Conservation (phyloP, 805 yeast species). For the Geotrichum ghanense region DNA sequence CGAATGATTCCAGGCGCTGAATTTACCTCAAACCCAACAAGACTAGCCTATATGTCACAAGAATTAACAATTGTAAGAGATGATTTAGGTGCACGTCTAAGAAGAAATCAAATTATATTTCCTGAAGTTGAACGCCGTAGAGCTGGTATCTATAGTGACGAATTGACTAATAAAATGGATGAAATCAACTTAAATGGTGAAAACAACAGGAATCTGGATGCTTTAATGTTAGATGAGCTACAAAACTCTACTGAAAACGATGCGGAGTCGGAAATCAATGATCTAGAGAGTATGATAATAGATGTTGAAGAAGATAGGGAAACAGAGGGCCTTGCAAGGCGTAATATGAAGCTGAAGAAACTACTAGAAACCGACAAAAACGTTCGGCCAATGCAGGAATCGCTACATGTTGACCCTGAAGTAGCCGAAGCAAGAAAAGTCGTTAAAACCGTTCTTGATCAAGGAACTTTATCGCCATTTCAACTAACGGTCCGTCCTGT, state of each 20-base stretch:
- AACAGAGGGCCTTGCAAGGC: conserved; percentile 15
- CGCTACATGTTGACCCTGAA: conserved; percentile 12
- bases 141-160: conserved; percentile 10
- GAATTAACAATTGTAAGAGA: conserved; percentile 71
- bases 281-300: conserved; percentile 3
- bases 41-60: conserved; percentile 70
- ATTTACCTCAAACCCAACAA: conserved; percentile 68
- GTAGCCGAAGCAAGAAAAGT: conserved; percentile 33
- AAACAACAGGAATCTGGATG: too few species aligned
- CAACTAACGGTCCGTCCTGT: conserved; percentile 47
- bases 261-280: conserved; percentile 21
- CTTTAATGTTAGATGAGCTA: conserved; percentile 5
- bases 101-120: conserved; percentile 55
- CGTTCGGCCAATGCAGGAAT: conserved; percentile 9
- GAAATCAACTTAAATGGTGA: conserved; percentile 15
- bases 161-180: conserved; percentile 11
- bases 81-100: conserved; percentile 57
- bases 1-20: conserved; percentile 39
- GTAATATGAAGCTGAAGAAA: conserved; percentile 9
- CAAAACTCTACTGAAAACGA: conserved; percentile 6
- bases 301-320: conserved; percentile 12
- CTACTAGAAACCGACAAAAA: conserved; percentile 6
- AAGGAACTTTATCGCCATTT: conserved; percentile 82
- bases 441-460: conserved; percentile 74
- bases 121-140: conserved; percentile 17